Base-by-base conservation (phyloP, 2,329 filamentous ascomycete species). In the Drechslerella coelobrocha region DNA sequence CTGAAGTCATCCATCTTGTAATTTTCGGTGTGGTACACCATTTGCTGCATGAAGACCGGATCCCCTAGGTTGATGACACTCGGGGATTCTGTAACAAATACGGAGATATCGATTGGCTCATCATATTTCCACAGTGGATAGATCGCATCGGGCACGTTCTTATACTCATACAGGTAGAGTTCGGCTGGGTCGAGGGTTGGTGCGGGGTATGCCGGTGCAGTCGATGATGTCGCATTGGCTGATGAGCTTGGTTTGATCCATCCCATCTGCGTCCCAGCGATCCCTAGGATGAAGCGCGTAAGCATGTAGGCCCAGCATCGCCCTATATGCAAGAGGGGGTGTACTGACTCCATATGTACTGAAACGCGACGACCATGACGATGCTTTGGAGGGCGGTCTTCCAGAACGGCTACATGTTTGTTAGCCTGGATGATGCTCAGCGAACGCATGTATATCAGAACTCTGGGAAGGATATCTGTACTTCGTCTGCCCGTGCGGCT, bases 101-200 rank as follows among this genome's bases (percentile, higher is more conserved):
- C 85, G 74, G 86, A 83, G 75, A 99, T 86, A 79, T 99, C 94
- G 74, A 99, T 80, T 68, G 85, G 82, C 76, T 86, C 90, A 77
- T 94, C 86, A 51, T 84, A 81, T 1, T 90, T 87, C 94, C 94
- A 99, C 76, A 97, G 91, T 21, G 94, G 92, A 37, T 89, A 89
- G 72, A 97, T 83, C 62, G 83, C 84, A 74, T 88, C 84, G 1
- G 92, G 91, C 17, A 91, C 80, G 0, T 21, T 47, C 23, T 80
- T 78, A 75, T 84, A 89, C 78, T 88, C 81, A 68, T 79, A 81
- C 77, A 87, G 92, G 17, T 86, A 80, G 26, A 88, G 87, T 60
- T 91, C 86, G 19, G 81, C 81, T 54, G 80, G 83, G 27, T 81
- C 81, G 75, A 84, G 85, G 57, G 81, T 80, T 47, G 84, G 81